Percentiles rank a stretch among this genome's conserved stretches.
Evolutionary conservation across 805 yeast genomes (phyloP).

Genomic region (Komagataella pseudopastoris): DNA sequence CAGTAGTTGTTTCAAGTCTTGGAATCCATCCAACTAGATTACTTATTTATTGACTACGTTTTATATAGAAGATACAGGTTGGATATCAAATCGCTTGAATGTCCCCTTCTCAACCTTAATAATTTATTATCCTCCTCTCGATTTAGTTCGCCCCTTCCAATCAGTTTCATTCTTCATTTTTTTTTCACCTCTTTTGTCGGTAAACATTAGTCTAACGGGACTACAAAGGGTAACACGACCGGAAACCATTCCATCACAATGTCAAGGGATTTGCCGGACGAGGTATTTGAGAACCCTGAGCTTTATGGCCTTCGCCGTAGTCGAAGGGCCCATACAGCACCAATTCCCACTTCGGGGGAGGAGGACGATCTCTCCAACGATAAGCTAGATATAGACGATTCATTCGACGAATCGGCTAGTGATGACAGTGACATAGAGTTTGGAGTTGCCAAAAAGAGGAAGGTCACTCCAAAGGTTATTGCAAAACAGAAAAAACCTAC

Average conservation of each 20-base stretch:
- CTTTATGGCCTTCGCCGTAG: constrained; percentile 76
- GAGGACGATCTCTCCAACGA: constrained; percentile 18
- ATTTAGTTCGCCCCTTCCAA: not conserved
- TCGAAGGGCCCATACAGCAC: constrained; percentile 38
- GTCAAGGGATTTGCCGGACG: constrained; percentile 27
- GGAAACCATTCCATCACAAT: not conserved
- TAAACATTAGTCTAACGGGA: not conserved
- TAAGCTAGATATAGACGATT: constrained; percentile 12
- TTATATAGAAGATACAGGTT: not conserved
- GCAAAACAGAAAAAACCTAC: constrained; percentile 8
- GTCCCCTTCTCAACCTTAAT: not conserved
- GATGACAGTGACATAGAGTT: constrained; percentile 18
- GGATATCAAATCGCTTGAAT: not conserved
- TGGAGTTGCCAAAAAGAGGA: constrained; percentile 10
- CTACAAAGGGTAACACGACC: not conserved
- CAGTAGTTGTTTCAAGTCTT: not conserved
- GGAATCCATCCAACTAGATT: not conserved
- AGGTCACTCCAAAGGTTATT: constrained; percentile 23
- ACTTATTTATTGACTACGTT: not conserved
- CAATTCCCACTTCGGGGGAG: constrained; percentile 20
- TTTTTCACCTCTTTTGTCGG: not conserved
- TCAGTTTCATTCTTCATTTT: not conserved
- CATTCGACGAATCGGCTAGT: constrained; percentile 15
- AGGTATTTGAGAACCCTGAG: constrained; percentile 59
- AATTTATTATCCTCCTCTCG: not conserved